These are phyloP conservation scores for Crucihimalaya himalaica DNA, from an alignment of 345 rosid species.

Conservation along the genomic window DNA sequence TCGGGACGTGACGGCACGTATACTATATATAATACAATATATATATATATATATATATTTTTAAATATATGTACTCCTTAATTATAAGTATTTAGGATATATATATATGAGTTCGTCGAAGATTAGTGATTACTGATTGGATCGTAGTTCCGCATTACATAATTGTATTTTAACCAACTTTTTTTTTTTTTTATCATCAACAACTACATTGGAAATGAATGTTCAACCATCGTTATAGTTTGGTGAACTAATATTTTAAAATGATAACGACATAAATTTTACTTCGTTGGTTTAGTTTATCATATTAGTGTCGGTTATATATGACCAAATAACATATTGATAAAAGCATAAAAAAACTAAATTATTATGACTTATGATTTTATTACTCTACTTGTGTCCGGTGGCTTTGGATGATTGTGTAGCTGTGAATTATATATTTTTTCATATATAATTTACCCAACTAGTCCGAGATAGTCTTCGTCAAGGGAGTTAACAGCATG, in stretches of 20 bases:
- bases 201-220: constrained; percentile 9
- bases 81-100: too few relatives aligned
- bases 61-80: too few relatives aligned
- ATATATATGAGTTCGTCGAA: background rate
- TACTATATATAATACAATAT: too few relatives aligned
- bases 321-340: background rate
- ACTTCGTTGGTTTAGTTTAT: background rate
- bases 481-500: constrained; percentile 20
- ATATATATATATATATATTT: too few relatives aligned
- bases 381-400: background rate
- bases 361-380: background rate
- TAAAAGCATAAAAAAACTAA: background rate
- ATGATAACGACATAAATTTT: background rate
- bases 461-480: constrained; percentile 16
- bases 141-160: background rate
- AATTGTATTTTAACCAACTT: background rate
- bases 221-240: constrained; percentile 17
- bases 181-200: background rate
- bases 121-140: background rate
- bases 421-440: constrained; percentile 11
- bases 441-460: constrained; percentile 2
- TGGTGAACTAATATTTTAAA: constrained; percentile 22
- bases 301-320: background rate
- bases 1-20: constrained; percentile 45
- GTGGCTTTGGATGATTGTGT: constrained; percentile 23